Conservation (phyloP, 1,284 basidiomycete species). For the Takashimella koratensis region DNA sequence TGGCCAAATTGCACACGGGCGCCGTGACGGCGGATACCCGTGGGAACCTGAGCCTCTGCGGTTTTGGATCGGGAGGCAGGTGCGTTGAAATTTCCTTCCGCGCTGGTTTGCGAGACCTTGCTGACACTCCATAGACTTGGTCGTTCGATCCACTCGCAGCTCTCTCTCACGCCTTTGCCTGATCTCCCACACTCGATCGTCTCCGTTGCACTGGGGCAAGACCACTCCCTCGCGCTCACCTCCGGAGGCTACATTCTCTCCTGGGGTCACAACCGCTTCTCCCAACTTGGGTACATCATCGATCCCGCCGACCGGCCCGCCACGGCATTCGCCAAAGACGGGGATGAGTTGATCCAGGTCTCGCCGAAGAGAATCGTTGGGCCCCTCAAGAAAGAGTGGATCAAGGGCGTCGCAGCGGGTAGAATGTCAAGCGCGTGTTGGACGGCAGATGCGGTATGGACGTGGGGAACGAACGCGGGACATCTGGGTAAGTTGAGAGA, state of each 20-base stretch:
- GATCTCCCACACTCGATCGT: conserved; percentile 58
- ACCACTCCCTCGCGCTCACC: conserved; percentile 87
- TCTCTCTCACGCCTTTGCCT: conserved; percentile 61
- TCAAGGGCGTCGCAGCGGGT: conserved; percentile 81
- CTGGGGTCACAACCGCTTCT: conserved; percentile 86
- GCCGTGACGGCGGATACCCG: conserved; percentile 69
- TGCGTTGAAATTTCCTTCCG: conserved; percentile 32
- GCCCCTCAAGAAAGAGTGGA: conserved; percentile 71
- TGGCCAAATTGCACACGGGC: conserved; percentile 79
- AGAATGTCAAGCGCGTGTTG: conserved; percentile 86
- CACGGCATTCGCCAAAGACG: conserved; percentile 29
- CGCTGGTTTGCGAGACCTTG: too few species aligned
- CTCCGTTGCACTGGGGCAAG: conserved; percentile 80
- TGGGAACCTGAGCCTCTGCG: conserved; percentile 76
- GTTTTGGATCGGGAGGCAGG: conserved; percentile 80
- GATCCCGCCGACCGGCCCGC: conserved; percentile 54
- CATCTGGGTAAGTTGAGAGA: conserved; percentile 66
- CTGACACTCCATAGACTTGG: too few species aligned
- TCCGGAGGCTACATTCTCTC: conserved; percentile 75
- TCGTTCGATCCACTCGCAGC: conserved; percentile 72
- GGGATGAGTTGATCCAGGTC: conserved; percentile 64
- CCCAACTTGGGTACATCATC: conserved; percentile 82
- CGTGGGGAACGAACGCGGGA: conserved; percentile 93
- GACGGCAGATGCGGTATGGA: conserved; percentile 77
- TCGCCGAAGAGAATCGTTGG: conserved; percentile 73